A percentile compares a stretch with the other conserved stretches of the same genome.
Conservation (phyloP, 108 stramenopile genomes). For the Seminavis robusta region DNA sequence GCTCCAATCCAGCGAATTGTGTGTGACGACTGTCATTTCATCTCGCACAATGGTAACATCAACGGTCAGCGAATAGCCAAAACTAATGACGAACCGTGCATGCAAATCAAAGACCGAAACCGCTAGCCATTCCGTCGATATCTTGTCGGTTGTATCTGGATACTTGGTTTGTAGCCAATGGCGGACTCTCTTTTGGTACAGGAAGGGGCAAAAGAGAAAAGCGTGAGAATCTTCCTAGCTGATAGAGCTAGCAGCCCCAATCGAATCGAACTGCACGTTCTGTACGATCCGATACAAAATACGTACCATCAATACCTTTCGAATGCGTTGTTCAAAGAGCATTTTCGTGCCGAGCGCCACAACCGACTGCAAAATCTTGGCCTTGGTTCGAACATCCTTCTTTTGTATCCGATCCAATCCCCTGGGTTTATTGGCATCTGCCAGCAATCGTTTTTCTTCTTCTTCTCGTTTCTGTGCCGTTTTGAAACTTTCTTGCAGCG, state of each 20-base stretch:
- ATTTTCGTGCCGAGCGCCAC: slow-evolving; percentile 71
- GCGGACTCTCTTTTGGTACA: slow-evolving; percentile 21
- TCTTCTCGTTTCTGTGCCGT: slow-evolving; percentile 15
- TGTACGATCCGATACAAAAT: background rate
- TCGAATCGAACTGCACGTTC: slow-evolving; percentile 2
- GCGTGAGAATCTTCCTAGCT: background rate
- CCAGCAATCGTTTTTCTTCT: slow-evolving; percentile 9
- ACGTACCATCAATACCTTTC: slow-evolving; percentile 25
- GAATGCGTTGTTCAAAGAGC: slow-evolving; percentile 70
- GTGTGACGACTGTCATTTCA: slow-evolving; percentile 60
- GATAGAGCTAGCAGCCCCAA: background rate
- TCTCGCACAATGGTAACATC: slow-evolving; percentile 63
- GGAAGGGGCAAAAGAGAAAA: background rate
- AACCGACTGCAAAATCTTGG: slow-evolving; percentile 65
- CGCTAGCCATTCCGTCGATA: slow-evolving; percentile 67
- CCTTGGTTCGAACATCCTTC: slow-evolving; percentile 26
- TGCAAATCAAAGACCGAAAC: slow-evolving; percentile 71
- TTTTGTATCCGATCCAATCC: slow-evolving; percentile 45
- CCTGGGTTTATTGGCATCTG: slow-evolving; percentile 13
- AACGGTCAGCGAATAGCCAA: slow-evolving; percentile 28
- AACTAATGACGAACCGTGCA: slow-evolving; percentile 53
- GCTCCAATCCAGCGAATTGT: slow-evolving; percentile 22
- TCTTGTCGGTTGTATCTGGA: slow-evolving; percentile 18
- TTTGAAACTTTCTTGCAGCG: slow-evolving; percentile 35
- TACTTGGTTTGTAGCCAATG: slow-evolving; percentile 40